phyloP scores from a whole-genome alignment of 371 early-diverging fungal genomes.

The Sporodiniella umbellata region DNA sequence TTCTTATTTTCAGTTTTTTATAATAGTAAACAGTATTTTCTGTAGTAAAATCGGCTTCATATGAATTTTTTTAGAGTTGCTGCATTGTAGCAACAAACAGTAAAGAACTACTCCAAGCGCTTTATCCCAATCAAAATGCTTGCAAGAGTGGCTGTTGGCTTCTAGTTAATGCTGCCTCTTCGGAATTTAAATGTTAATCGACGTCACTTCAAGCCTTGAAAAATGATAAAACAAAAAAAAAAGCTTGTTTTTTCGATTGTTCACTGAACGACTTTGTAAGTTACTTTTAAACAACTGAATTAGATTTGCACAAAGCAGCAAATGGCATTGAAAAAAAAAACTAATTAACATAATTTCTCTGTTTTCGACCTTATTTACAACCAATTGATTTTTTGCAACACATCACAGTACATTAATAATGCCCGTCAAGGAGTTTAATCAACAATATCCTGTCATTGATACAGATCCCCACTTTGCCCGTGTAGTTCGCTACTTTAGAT shows the following conservation, averaged over 20 bases:
- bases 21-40: too few species aligned
- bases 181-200: neutral
- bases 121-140: too few species aligned
- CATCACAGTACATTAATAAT: slow-evolving; percentile 15
- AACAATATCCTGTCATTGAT: slow-evolving; percentile 67
- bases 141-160: too few species aligned
- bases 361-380: neutral
- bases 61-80: too few species aligned
- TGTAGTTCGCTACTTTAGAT: slow-evolving; percentile 88
- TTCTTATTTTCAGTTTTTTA: too few species aligned
- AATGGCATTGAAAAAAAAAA: neutral
- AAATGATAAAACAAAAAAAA: neutral
- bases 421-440: slow-evolving; percentile 50
- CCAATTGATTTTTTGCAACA: neutral
- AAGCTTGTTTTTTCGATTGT: neutral
- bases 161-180: too few species aligned
- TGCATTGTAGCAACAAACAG: too few species aligned
- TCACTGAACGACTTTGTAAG: neutral
- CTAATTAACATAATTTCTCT: neutral
- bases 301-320: neutral
- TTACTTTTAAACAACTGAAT: neutral
- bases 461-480: slow-evolving; percentile 78
- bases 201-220: slow-evolving; percentile 1
- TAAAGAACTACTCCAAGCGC: too few species aligned
- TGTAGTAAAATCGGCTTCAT: too few species aligned